A percentile compares a stretch with the other conserved stretches of the same genome.
Evolutionary conservation across 805 yeast genomes (phyloP).

Genomic region (Candida vaughaniae): DNA sequence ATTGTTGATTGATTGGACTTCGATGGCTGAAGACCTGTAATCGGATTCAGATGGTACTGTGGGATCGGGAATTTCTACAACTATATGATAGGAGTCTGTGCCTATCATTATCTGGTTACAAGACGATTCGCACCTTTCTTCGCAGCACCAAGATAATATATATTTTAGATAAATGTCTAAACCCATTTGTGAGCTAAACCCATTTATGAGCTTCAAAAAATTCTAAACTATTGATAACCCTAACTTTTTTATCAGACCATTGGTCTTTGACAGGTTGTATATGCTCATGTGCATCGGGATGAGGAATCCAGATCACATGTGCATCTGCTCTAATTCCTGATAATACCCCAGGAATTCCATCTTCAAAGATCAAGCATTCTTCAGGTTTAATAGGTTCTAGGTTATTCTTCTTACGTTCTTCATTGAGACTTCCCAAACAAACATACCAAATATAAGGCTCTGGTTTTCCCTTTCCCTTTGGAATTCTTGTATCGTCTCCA

Average conservation of each 20-base stretch:
- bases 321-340: conserved; percentile 85
- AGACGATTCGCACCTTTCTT: no score
- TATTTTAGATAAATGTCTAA: no score
- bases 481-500: conserved; percentile 85
- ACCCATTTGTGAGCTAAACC: no score
- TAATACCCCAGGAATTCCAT: conserved; percentile 87
- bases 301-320: conserved; percentile 93
- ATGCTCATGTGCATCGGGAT: conserved; percentile 56
- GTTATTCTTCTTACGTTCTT: conserved; percentile 42
- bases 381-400: conserved; percentile 56
- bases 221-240: conserved; percentile 49
- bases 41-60: conserved; percentile 17
- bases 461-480: conserved; percentile 89
- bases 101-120: conserved; percentile 23
- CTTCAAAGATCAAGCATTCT: conserved; percentile 91
- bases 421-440: conserved; percentile 71
- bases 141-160: no score
- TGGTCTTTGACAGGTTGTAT: conserved; percentile 26
- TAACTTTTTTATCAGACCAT: conserved; percentile 49
- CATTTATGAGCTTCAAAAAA: conserved; percentile 37
- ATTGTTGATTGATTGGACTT: conserved; percentile 26
- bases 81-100: conserved; percentile 39
- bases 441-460: conserved; percentile 88
- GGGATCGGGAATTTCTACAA: conserved; percentile 22
- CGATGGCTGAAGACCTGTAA: conserved; percentile 31